Conservation (phyloP, 2,329 filamentous ascomycete species). For the Trichoderma sp. region DNA sequence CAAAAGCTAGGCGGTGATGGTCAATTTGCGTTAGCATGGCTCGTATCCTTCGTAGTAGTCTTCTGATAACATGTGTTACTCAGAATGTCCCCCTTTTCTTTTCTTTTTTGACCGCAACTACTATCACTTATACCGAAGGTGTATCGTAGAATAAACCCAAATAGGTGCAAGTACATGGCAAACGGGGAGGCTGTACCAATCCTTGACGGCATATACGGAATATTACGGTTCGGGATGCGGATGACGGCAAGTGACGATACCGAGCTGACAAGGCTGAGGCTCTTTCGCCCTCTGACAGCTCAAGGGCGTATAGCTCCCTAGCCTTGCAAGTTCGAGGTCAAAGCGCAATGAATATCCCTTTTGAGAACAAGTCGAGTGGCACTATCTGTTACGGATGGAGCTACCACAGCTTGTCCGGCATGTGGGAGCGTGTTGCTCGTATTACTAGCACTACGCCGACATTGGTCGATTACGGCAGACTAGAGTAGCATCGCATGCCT, state of each 20-base stretch:
- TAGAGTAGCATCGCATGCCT: slow-evolving; percentile 15
- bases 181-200: background rate
- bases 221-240: background rate
- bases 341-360: background rate
- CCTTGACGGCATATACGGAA: background rate
- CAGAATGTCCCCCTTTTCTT: background rate
- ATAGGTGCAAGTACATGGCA: background rate
- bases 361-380: background rate
- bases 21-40: background rate
- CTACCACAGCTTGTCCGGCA: background rate
- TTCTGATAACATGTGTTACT: background rate
- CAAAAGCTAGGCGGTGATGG: background rate
- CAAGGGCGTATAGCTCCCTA: background rate
- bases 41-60: background rate
- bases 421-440: background rate
- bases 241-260: background rate
- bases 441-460: slow-evolving; percentile 5
- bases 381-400: background rate
- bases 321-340: background rate
- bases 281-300: background rate
- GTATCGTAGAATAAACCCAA: background rate
- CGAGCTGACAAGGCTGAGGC: slow-evolving; percentile 2
- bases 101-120: background rate
- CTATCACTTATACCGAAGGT: background rate
- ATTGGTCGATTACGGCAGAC: slow-evolving; percentile 11